Evolutionary conservation across 208 protist species (phyloP), one percentile per base, ranked within the genome.

Genomic region (Wallacemonas collosoma): DNA sequence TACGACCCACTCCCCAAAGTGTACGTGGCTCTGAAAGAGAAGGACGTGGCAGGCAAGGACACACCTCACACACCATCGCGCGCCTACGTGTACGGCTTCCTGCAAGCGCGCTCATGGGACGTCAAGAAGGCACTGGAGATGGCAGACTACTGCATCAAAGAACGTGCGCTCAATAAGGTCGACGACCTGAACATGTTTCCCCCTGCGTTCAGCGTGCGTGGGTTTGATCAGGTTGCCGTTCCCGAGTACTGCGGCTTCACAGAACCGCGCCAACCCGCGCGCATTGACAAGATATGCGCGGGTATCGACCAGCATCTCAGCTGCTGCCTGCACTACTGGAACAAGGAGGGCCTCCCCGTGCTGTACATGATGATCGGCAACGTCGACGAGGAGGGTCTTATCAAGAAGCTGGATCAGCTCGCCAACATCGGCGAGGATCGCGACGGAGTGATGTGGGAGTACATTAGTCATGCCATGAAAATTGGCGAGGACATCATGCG

Each of bases 91-190:
- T 90, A 91, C 70, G 74, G 67, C 9, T 94, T 88, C 58, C 79
- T 94, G 2, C 66, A 80, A 11, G 68, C 83, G 1, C 79, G 82
- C 44, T 66, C 81, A 45, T 94, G 89, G 87, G 75, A 89, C 40
- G 80, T 94, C 39, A 72, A 78, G 54, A 76, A 82, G 43, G 89
- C 89, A 3, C 66, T 91, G n/a, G 76, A 72, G 63, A 92, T 94
- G 86, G 60, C 79, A 3, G 54, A 83, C 14, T 58, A 67, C 9
- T 76, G 72, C 2, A 35, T 80, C 9, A 45, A 69, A 51, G 87
- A 86, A 68, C 79, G 80, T n/a, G 66, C 75, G 35, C 54, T 72
- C 17, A 54, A 77, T 39, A 61, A 76, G 62, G 43, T 88, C 17
- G 79, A 86, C 48, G 71, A 79, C 2, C 38, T 84, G 7, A 60